A percentile compares a stretch with the other conserved stretches of the same genome.
phyloP scores from a whole-genome alignment of 2,329 filamentous ascomycete species.

The Monosporascus sp. region DNA sequence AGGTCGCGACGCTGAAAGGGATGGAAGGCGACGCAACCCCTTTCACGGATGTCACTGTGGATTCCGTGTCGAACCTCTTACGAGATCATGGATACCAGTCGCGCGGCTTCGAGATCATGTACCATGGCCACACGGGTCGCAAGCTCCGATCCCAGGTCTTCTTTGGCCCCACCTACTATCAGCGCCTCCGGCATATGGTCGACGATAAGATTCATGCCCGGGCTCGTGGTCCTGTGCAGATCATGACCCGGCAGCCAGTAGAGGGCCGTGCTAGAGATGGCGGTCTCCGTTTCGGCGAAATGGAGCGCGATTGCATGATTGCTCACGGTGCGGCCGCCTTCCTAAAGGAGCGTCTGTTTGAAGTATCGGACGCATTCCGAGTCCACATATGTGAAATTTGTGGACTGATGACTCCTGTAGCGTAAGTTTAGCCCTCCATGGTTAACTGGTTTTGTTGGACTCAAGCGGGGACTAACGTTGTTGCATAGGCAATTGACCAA shows the following conservation, averaged over 20 bases:
- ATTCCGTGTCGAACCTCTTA: slow-evolving; percentile 81
- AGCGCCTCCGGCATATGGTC: slow-evolving; percentile 98
- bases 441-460: background rate
- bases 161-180: slow-evolving; percentile 97
- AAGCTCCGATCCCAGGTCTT: slow-evolving; percentile 95
- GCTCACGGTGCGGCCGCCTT: slow-evolving; percentile 97
- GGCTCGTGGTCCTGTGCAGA: slow-evolving; percentile 92
- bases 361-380: slow-evolving; percentile 95
- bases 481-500: slow-evolving; percentile 76
- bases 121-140: slow-evolving; percentile 92
- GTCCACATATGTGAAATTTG: slow-evolving; percentile 99
- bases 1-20: slow-evolving; percentile 88
- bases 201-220: slow-evolving; percentile 99
- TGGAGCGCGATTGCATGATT: slow-evolving; percentile 99
- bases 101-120: slow-evolving; percentile 97
- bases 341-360: slow-evolving; percentile 94
- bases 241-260: slow-evolving; percentile 93
- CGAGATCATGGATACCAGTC: slow-evolving; percentile 91
- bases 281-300: slow-evolving; percentile 98
- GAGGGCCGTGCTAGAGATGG: slow-evolving; percentile 97
- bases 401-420: slow-evolving; percentile 97
- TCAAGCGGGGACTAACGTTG: slow-evolving; percentile 28
- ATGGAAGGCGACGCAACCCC: slow-evolving; percentile 96
- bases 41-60: slow-evolving; percentile 95
- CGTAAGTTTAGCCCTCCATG: slow-evolving; percentile 59